These are phyloP conservation scores for Eucalyptus guilfoylei DNA, from an alignment of 345 rosid species.

Conservation along the genomic window DNA sequence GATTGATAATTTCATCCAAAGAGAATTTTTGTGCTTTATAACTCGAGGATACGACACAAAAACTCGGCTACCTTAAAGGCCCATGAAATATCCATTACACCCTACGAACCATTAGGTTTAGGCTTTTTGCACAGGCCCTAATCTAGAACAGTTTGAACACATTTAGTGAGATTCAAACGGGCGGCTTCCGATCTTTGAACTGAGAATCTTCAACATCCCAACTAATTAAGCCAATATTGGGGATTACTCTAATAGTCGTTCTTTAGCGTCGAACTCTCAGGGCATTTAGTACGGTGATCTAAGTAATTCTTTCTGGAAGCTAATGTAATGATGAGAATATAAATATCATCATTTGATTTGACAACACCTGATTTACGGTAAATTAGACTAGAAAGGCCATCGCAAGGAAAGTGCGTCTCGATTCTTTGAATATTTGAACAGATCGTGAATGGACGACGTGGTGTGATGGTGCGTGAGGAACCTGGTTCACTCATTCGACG, in stretches of 20 bases:
- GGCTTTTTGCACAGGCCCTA: background rate
- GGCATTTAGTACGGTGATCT: background rate
- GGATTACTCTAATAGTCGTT: background rate
- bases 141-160: background rate
- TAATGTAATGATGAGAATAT: background rate
- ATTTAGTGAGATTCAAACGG: background rate
- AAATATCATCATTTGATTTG: background rate
- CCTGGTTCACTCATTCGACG: background rate
- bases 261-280: background rate
- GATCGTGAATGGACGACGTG: background rate
- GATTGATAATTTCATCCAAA: background rate
- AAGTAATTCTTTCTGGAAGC: background rate
- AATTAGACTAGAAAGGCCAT: background rate
- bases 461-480: background rate
- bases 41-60: background rate
- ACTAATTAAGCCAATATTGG: background rate
- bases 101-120: background rate
- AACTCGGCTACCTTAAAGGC: background rate
- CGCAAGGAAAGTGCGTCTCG: background rate
- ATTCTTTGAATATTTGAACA: background rate
- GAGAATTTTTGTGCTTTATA: background rate
- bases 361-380: background rate
- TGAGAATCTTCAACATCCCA: background rate
- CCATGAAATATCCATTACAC: background rate
- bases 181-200: background rate